Evolutionary conservation across 2,329 filamentous ascomycete species (phyloP).

Genomic region (Blastomyces parvus): DNA sequence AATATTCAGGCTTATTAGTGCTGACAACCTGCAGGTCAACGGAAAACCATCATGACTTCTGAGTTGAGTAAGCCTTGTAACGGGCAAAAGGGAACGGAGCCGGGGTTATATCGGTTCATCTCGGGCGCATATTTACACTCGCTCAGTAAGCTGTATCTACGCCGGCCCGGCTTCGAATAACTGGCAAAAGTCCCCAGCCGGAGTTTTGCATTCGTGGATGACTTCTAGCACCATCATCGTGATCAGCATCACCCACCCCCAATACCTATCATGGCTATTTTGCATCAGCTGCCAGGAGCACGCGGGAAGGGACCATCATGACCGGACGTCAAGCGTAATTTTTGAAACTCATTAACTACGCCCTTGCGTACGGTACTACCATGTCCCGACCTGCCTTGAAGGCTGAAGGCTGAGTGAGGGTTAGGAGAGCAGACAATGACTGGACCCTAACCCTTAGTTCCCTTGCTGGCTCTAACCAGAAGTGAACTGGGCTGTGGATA

Average conservation of each 20-base stretch:
- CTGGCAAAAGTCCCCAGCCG: not conserved
- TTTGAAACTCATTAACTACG: not conserved
- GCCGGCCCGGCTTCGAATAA: not conserved
- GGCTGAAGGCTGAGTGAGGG: no score
- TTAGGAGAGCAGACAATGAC: no score
- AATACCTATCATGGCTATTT: not conserved
- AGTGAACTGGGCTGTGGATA: not conserved
- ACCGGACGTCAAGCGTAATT: not conserved
- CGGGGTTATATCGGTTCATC: conserved; percentile 2
- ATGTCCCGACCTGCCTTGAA: no score
- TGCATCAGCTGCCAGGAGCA: not conserved
- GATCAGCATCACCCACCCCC: no score
- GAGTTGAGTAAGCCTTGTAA: not conserved
- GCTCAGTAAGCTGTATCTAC: not conserved
- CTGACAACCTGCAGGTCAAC: not conserved
- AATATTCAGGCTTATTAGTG: not conserved
- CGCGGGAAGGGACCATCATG: not conserved
- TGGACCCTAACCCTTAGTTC: not conserved
- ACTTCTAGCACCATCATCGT: not conserved
- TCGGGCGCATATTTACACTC: not conserved
- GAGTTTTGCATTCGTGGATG: not conserved
- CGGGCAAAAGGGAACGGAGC: not conserved
- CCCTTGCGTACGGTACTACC: no score
- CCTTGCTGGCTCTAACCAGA: not conserved
- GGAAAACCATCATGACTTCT: not conserved